These are phyloP conservation scores for Arachis hypogaea DNA, from an alignment of 306 rosid genomes.

Conservation along the genomic window DNA sequence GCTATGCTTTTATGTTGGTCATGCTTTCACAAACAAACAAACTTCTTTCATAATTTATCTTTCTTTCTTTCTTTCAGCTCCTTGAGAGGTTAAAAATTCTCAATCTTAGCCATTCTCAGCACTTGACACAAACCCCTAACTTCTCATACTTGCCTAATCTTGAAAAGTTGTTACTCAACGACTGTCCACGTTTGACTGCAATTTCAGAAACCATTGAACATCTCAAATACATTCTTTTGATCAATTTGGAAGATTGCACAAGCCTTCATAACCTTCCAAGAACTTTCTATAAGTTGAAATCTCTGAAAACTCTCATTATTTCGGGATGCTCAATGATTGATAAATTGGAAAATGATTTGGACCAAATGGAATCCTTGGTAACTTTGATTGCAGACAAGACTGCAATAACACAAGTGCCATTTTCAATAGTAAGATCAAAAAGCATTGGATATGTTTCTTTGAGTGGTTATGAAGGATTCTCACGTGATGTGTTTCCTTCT, in stretches of 20 bases:
- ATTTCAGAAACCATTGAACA: conserved; percentile 26
- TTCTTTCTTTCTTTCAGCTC: conserved; percentile 1
- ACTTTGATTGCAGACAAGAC: conserved; percentile 43
- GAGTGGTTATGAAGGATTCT: conserved; percentile 37
- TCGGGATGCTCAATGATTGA: conserved; percentile 39
- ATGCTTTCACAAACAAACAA: no score
- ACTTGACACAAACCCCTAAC: conserved; percentile 28
- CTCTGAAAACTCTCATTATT: conserved; percentile 26
- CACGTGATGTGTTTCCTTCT: conserved; percentile 36
- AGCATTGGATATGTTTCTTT: conserved; percentile 36
- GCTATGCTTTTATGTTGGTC: no score
- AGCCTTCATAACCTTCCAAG: conserved; percentile 36
- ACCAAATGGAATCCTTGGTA: conserved; percentile 23
- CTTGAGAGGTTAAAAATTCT: conserved; percentile 33
- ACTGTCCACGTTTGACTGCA: conserved; percentile 25
- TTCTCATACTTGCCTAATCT: conserved; percentile 43
- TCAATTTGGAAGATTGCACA: conserved; percentile 39
- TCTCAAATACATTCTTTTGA: background rate
- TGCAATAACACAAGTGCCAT: conserved; percentile 36
- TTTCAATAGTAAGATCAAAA: background rate
- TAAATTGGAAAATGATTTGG: conserved; percentile 29
- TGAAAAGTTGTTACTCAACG: conserved; percentile 32
- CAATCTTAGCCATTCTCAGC: conserved; percentile 39
- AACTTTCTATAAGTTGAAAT: conserved; percentile 38
- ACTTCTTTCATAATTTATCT: background rate